Evolutionary conservation across 2,329 filamentous ascomycete species (phyloP), one percentile per base, ranked within the genome.

Genomic region (Verticillium nonalfalfae): DNA sequence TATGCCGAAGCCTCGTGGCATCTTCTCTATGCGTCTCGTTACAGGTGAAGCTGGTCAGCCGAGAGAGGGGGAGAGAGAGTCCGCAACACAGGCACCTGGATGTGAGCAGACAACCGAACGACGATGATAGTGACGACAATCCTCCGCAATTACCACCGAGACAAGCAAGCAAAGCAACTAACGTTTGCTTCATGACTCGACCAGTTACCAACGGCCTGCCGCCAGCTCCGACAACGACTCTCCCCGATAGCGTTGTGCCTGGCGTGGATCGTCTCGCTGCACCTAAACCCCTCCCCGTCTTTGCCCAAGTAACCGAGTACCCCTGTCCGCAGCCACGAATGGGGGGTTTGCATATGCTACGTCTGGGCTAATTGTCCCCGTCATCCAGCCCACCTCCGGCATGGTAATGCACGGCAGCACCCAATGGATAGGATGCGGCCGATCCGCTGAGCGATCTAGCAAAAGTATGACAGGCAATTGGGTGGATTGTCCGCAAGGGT

Each of bases 291-390:
- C 40, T 11, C 9, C 45, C 45, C 45, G 4, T 50, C 45, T 50
- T 13, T 21, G 45, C n/a, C n/a, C n/a, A 21, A n/a, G 45, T 18
- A 18, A 50, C 45, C 39, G 18, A 56, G 57, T 31, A n/a, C 56
- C 61, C 63, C 54, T 64, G 57, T 33, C 15, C 26, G 59, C 57
- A 55, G 59, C 54, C 31, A 59, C 36, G 59, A 63, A 63, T 56
- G 55, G 59, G 52, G 40, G 57, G 26, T 26, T 64, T n/a, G 59
- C 62, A 63, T 59, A 58, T 34, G n/a, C 45, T 10, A 21, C n/a
- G n/a, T 11, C 21, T 18, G 21, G 18, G 45, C 45, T 18, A 7
- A 21, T 50, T 18, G 45, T 50, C 45, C 18, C 45, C 45, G 21
- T 50, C 45, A 26, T 50, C 45, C 7, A 21, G 45, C 45, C n/a